Conservation (phyloP, 192 early-diverging fungal species). For the Entomortierella chlamydospora region DNA sequence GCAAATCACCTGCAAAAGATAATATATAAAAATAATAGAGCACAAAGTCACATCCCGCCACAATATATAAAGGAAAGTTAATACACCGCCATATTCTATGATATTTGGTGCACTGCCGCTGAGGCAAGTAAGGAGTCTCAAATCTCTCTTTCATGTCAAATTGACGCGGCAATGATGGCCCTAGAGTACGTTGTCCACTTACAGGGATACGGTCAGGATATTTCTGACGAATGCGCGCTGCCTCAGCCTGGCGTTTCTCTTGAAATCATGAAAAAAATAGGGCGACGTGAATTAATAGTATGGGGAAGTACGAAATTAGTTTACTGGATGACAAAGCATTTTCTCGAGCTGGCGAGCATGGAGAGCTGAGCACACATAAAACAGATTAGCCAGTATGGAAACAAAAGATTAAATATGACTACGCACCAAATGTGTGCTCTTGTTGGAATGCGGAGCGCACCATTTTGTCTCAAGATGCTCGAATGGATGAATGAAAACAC, state of each 20-base stretch:
- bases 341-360: no score
- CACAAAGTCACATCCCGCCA: not conserved
- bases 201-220: conserved; percentile 92
- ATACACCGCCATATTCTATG: no score
- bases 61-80: no score
- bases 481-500: not conserved
- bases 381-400: not conserved
- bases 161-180: no score
- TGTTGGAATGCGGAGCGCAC: conserved; percentile 96
- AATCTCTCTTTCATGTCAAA: no score
- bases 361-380: not conserved
- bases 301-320: no score
- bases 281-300: no score
- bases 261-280: conserved; percentile 55
- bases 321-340: no score
- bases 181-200: conserved; percentile 21
- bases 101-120: no score
- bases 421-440: conserved; percentile 93
- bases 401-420: not conserved
- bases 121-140: no score
- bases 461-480: conserved; percentile 23
- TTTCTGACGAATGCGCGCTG: conserved; percentile 95
- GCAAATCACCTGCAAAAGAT: conserved; percentile 73
- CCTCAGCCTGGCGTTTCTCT: conserved; percentile 97
- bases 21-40: not conserved